Base-by-base conservation (phyloP, 306 rosid genomes). In the Ammopiptanthus mongolicus region DNA sequence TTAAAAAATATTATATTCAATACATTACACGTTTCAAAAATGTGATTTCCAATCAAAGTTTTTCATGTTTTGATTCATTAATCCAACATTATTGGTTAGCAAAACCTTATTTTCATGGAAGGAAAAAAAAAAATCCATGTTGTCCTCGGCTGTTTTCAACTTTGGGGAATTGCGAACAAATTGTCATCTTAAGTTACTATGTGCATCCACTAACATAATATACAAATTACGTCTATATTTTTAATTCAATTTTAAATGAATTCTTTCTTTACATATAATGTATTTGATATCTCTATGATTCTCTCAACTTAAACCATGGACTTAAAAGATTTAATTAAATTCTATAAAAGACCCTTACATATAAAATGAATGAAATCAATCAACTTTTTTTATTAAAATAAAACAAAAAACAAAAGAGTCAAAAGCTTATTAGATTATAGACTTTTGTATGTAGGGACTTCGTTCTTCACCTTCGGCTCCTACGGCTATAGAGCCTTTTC, bases 71-170 rank as follows among this genome's bases (percentile, higher is more conserved):
- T n/a, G n/a, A n/a, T n/a, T n/a, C n/a, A n/a, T n/a, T n/a, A n/a
- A n/a, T n/a, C n/a, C n/a, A n/a, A n/a, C n/a, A n/a, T n/a, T n/a
- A n/a, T n/a, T n/a, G n/a, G n/a, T n/a, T n/a, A n/a, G n/a, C n/a
- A n/a, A n/a, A n/a, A n/a, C n/a, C n/a, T n/a, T 19, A 14, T 61
- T 83, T 52, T 15, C 22, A 69, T 57, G 76, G 81, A 74, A 67
- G 22, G 31, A 19, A 64, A 47, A 69, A 64, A 47, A 69, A 65
- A 25, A n/a, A 33, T n/a, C 48, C 71, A 2, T 7, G 73, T 46
- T 75, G 17, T 29, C 22, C n/a, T 19, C n/a, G 8, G 13, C 31
- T 66, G 3, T 29, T 9, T 62, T 59, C 48, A 17, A 8, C 34
- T 64, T 13, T 15, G 3, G 18, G 15, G 19, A 31, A 18, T 18